Base-by-base conservation (phyloP, 2,329 filamentous ascomycete genomes). In the Allantophomopsis lycopodina region DNA sequence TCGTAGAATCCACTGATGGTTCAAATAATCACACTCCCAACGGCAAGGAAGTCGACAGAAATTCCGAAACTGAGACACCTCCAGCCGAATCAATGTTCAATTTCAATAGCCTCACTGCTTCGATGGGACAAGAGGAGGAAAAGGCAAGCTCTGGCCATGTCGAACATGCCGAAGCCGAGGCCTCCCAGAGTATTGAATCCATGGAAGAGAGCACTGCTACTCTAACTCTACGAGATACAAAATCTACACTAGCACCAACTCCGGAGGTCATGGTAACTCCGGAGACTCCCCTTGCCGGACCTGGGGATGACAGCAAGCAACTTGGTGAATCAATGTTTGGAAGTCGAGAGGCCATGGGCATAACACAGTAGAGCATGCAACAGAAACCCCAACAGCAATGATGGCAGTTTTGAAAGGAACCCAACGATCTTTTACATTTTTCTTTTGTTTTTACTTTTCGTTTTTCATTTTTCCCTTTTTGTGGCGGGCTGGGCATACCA, bases 21-120 rank as follows among this genome's bases (percentile, higher is more conserved):
- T 63, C 69, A 34, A 28, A 5, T 8, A 28, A 28, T 12, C 23
- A 28, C 8, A 28, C 23, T 10, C 69, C 73, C 0, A 69, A 65
- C 36, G 66, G 64, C 1, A 79, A 73, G 45, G 70, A 69, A 4
- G 52, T 71, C 2, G 75, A 70, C 34, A 56, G 74, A 2, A 64
- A 61, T 8, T 55, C 52, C 32, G 59, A 46, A 2, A 70, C 76
- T 17, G 59, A 64, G 6, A 69, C 71, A 17, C 63, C 68, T 4
- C 65, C 68, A 12, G 63, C 69, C 0, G 88, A 95, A 54, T 76
- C 86, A 3, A 76, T 94, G 73, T 91, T 94, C 60, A 95, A 94
- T 57, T 95, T 95, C 55, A 71, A 78, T 41, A 94, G 86, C 49
- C 63, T 96, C 16, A 83, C 85, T 2, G 83, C 85, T 45, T 84